Percentiles rank a stretch among this genome's conserved stretches.
phyloP scores from a whole-genome alignment of 2,329 filamentous ascomycete genomes.

The Fusarium poae region DNA sequence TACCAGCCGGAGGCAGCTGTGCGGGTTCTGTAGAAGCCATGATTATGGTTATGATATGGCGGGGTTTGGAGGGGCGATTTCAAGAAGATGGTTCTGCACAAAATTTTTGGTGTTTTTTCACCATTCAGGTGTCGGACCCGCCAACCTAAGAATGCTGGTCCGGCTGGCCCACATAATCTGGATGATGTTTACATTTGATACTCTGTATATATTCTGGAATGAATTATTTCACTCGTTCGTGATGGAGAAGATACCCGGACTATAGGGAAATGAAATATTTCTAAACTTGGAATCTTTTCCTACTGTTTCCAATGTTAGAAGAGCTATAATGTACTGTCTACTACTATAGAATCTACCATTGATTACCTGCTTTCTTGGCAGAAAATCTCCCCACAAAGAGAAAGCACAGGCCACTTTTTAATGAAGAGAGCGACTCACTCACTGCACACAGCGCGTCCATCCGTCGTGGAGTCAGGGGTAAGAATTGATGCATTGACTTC shows the following conservation, averaged over 20 bases:
- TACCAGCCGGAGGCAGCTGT: slow-evolving; percentile 52
- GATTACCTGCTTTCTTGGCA: slow-evolving; percentile 27
- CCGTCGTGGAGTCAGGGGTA: slow-evolving; percentile 40
- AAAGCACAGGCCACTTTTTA: slow-evolving; percentile 38
- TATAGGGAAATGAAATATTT: too few relatives aligned
- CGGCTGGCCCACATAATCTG: slow-evolving; percentile 8
- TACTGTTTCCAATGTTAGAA: slow-evolving; percentile 4
- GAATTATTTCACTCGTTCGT: neutral
- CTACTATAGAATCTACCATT: neutral
- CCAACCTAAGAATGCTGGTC: neutral
- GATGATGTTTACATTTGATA: neutral
- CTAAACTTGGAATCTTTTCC: neutral
- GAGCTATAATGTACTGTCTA: slow-evolving; percentile 13
- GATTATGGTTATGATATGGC: slow-evolving; percentile 40
- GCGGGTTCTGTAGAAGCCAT: slow-evolving; percentile 52
- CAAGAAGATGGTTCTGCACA: slow-evolving; percentile 40
- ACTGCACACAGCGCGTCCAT: slow-evolving; percentile 23
- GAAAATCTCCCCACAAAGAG: slow-evolving; percentile 36
- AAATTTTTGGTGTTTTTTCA: slow-evolving; percentile 50
- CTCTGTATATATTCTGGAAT: neutral
- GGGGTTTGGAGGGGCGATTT: slow-evolving; percentile 53
- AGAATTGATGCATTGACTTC: slow-evolving; percentile 17
- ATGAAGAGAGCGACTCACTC: slow-evolving; percentile 39
- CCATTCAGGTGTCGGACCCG: slow-evolving; percentile 11
- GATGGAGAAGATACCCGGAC: neutral